Evolutionary conservation across 352 stramenopile species (phyloP).

Genomic region (Globisporangium spinosum): DNA sequence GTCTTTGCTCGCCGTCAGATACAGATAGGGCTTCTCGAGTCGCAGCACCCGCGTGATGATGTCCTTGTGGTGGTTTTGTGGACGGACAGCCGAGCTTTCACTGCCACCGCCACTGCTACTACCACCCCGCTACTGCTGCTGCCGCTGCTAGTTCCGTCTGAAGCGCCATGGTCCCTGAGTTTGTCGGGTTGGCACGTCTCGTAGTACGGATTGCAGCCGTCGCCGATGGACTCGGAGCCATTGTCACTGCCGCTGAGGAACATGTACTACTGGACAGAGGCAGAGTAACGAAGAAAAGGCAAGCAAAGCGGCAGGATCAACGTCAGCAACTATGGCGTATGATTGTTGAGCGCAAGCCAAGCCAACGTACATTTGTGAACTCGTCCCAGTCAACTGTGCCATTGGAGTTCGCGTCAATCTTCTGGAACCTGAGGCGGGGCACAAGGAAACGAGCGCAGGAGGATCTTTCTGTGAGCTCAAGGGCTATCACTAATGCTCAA

Average conservation of each 20-base stretch:
- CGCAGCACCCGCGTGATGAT: conserved; percentile 65
- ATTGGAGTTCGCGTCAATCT: conserved; percentile 87
- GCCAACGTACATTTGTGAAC: conserved; percentile 64
- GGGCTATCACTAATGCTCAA: background rate
- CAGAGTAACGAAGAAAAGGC: conserved; percentile 3
- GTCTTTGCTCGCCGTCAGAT: conserved; percentile 74
- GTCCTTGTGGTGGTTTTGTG: conserved; percentile 62
- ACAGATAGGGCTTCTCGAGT: conserved; percentile 63
- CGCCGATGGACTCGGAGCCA: conserved; percentile 53
- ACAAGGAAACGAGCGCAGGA: background rate
- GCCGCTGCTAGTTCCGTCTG: background rate
- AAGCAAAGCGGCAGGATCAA: background rate
- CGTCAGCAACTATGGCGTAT: background rate
- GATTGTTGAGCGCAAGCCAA: background rate
- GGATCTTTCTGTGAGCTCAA: background rate
- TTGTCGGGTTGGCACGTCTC: conserved; percentile 62
- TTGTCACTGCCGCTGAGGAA: conserved; percentile 75
- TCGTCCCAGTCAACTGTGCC: conserved; percentile 89
- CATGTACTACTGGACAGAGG: conserved; percentile 54
- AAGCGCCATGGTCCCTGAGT: conserved; percentile 25
- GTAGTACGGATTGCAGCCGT: conserved; percentile 61
- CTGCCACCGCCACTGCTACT: background rate
- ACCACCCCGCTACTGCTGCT: background rate
- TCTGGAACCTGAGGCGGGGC: conserved; percentile 55
- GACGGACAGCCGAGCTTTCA: conserved; percentile 11